A percentile compares a stretch with the other conserved stretches of the same genome.
Conservation (phyloP, 2,329 filamentous ascomycete species). For the Penicillium hordei region DNA sequence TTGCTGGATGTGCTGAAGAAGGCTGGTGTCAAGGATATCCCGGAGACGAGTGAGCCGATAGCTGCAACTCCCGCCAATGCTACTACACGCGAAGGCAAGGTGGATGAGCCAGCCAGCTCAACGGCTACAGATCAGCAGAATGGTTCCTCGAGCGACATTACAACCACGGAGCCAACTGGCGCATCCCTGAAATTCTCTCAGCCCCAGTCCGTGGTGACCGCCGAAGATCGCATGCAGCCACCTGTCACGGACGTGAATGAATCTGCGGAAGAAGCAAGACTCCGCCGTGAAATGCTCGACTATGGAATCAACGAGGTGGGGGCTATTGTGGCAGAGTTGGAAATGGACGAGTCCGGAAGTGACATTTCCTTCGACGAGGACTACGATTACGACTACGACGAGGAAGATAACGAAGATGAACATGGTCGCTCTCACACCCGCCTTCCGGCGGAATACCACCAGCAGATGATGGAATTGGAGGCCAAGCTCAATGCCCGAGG, state of each 20-base stretch:
- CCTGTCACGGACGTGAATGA: conserved; percentile 72
- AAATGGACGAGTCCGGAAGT: conserved; percentile 67
- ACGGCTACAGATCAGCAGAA: not conserved
- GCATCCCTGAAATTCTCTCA: conserved; percentile 14
- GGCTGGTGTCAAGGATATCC: conserved; percentile 63
- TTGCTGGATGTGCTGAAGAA: conserved; percentile 73
- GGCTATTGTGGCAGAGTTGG: conserved; percentile 86
- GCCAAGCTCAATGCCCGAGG: conserved; percentile 63
- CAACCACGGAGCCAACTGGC: conserved; percentile 8
- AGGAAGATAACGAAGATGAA: conserved; percentile 69
- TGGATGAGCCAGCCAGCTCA: not conserved
- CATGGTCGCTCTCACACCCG: conserved; percentile 69
- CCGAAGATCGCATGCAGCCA: conserved; percentile 25
- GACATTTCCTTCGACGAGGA: conserved; percentile 55
- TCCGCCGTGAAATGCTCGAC: conserved; percentile 84
- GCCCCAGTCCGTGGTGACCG: conserved; percentile 22
- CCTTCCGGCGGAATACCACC: conserved; percentile 71
- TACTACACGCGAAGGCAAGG: not conserved
- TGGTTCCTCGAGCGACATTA: not conserved
- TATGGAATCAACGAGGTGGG: conserved; percentile 88
- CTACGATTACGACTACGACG: conserved; percentile 51
- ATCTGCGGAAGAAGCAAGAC: conserved; percentile 71
- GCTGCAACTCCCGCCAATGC: conserved; percentile 10
- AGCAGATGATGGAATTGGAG: conserved; percentile 83
- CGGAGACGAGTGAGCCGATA: conserved; percentile 20